These are phyloP conservation scores for Hymenotorrendiella dingleyae DNA, from an alignment of 2,329 filamentous ascomycete genomes.

Conservation along the genomic window DNA sequence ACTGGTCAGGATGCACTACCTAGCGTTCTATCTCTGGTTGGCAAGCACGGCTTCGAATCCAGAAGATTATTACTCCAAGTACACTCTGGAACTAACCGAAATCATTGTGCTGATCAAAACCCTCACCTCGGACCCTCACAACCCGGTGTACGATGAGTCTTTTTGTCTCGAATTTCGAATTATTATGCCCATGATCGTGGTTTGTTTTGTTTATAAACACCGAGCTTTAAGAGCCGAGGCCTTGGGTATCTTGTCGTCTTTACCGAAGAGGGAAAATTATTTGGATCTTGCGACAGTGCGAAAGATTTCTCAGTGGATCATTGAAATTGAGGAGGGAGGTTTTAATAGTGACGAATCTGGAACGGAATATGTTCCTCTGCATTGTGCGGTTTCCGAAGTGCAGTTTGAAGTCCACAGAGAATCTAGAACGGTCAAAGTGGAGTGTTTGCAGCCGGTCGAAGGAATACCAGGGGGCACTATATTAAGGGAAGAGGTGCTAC, in stretches of 20 bases:
- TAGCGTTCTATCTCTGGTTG: neutral
- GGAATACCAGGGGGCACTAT: too few species aligned
- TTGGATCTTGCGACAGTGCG: slow-evolving; percentile 6
- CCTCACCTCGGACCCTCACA: neutral
- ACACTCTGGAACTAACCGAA: slow-evolving; percentile 2
- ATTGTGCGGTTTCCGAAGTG: neutral
- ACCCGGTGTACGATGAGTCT: neutral
- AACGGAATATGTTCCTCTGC: slow-evolving; percentile 9
- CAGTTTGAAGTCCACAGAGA: neutral
- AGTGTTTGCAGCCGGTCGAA: neutral
- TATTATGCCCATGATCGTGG: slow-evolving; percentile 7
- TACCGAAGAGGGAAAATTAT: slow-evolving; percentile 6
- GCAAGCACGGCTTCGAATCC: neutral
- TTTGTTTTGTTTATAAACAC: slow-evolving; percentile 4
- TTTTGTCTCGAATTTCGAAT: slow-evolving; percentile 4
- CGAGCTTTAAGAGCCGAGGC: neutral
- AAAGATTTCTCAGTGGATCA: slow-evolving; percentile 6
- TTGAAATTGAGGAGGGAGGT: slow-evolving; percentile 7
- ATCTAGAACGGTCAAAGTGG: neutral
- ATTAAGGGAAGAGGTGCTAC: too few species aligned
- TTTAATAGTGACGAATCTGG: neutral
- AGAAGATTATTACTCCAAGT: slow-evolving; percentile 1
- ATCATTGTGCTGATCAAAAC: slow-evolving; percentile 1
- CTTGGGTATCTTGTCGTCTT: neutral
- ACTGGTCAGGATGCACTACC: neutral